phyloP scores from a whole-genome alignment of 2,329 filamentous ascomycete genomes.

The Botrytis tulipae region DNA sequence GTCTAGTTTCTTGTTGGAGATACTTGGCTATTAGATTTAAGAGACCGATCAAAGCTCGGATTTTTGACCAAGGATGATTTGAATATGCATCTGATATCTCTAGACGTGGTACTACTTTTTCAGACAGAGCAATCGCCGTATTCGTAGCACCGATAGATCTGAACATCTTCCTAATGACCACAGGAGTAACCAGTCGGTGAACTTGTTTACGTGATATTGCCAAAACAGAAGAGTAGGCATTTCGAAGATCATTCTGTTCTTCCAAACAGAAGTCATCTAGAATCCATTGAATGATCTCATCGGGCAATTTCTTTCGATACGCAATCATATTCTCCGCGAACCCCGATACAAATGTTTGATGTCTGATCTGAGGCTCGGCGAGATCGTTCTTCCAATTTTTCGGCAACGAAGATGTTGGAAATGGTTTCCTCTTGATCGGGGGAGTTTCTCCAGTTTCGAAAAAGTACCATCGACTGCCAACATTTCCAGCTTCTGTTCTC shows the following conservation, averaged over 20 bases:
- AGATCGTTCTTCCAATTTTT: conserved; percentile 39
- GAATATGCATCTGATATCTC: conserved; percentile 29
- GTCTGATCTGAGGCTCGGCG: conserved; percentile 49
- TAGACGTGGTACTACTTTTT: conserved; percentile 28
- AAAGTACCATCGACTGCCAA: conserved; percentile 56
- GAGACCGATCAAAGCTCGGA: conserved; percentile 32
- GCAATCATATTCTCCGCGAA: conserved; percentile 55
- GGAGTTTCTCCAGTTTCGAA: conserved; percentile 42
- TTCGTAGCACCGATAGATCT: conserved; percentile 54
- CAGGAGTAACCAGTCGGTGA: conserved; percentile 46
- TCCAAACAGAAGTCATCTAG: conserved; percentile 58
- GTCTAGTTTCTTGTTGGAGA: conserved; percentile 28
- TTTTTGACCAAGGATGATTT: conserved; percentile 32
- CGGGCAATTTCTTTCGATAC: conserved; percentile 50
- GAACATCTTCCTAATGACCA: conserved; percentile 54
- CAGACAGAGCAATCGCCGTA: conserved; percentile 42
- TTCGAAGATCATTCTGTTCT: conserved; percentile 52
- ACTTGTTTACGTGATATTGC: conserved; percentile 47
- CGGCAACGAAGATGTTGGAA: conserved; percentile 29
- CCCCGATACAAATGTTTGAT: conserved; percentile 61
- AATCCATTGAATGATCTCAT: conserved; percentile 67
- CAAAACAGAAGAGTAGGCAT: conserved; percentile 58
- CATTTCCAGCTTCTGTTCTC: conserved; percentile 57
- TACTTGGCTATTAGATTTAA: conserved; percentile 33
- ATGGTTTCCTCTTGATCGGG: conserved; percentile 29